Conservation (phyloP, 2,329 filamentous ascomycete species). For the Rutstroemia sp. region DNA sequence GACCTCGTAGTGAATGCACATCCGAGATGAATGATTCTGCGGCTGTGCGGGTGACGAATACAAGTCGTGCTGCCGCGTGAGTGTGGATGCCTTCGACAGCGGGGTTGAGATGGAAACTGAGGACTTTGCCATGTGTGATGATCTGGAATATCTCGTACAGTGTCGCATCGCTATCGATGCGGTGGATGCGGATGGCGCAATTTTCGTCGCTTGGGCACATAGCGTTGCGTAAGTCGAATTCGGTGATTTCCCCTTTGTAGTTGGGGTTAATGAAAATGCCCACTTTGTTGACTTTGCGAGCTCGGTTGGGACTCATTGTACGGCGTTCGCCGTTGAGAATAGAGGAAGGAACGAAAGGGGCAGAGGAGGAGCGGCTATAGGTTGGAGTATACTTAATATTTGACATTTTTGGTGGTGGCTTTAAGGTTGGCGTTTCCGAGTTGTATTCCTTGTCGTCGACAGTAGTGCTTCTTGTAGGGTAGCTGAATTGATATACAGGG, state of each 20-base stretch:
- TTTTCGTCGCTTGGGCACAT: constrained; percentile 2
- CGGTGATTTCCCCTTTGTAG: constrained; percentile 9
- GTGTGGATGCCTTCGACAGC: background rate
- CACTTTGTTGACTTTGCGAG: background rate
- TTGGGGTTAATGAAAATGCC: constrained; percentile 2
- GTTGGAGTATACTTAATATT: background rate
- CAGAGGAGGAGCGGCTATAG: background rate
- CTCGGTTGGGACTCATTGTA: background rate
- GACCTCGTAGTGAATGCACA: background rate
- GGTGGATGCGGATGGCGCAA: constrained; percentile 5
- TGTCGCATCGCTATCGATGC: background rate
- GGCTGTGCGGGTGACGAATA: constrained; percentile 9
- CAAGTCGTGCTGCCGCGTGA: constrained; percentile 6
- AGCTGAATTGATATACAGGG: too few species aligned
- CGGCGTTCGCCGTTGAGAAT: background rate
- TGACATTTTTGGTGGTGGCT: too few species aligned
- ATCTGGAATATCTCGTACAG: constrained; percentile 9
- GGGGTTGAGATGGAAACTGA: constrained; percentile 4
- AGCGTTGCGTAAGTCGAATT: constrained; percentile 5
- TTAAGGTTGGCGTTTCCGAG: too few species aligned
- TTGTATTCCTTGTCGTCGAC: too few species aligned
- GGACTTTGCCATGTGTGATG: constrained; percentile 13
- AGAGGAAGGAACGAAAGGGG: background rate
- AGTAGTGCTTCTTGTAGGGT: too few species aligned
- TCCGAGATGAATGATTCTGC: constrained; percentile 6